A percentile compares a stretch with the other conserved stretches of the same genome.
Evolutionary conservation across 2,329 filamentous ascomycete genomes (phyloP).

Genomic region (Colletotrichum melonis): DNA sequence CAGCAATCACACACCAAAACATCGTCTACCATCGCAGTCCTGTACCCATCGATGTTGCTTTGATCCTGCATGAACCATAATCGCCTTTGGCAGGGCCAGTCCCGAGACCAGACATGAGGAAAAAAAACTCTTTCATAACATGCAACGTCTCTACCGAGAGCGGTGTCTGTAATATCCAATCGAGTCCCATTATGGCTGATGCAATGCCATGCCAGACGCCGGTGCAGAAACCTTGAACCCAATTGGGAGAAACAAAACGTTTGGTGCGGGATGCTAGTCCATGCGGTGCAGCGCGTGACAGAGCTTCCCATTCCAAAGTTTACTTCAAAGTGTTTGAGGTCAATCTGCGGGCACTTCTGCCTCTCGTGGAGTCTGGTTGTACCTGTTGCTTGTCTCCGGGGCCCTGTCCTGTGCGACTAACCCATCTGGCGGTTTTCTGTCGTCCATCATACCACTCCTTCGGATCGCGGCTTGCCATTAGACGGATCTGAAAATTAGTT

Average conservation of each 20-base stretch:
- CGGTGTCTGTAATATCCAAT: background rate
- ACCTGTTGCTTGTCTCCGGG: background rate
- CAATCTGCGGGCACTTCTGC: background rate
- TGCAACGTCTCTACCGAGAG: background rate
- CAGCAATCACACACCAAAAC: background rate
- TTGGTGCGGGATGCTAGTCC: background rate
- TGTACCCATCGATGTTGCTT: conserved; percentile 8
- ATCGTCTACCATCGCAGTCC: background rate
- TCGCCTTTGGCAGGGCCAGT: conserved; percentile 7
- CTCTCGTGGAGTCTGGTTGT: background rate
- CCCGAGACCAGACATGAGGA: background rate
- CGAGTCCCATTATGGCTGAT: background rate
- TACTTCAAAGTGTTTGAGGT: background rate
- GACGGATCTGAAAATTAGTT: conserved; percentile 16
- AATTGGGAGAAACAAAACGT: background rate
- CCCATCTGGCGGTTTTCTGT: conserved; percentile 10
- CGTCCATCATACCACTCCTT: conserved; percentile 15
- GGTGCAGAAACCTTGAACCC: conserved; percentile 16
- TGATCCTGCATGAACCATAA: conserved; percentile 15
- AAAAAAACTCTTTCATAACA: background rate
- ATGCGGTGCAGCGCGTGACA: conserved; percentile 14
- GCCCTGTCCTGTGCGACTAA: background rate
- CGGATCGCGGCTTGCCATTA: conserved; percentile 23
- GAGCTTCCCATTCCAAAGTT: background rate
- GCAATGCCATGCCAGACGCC: conserved; percentile 18